Evolutionary conservation across 805 yeast species (phyloP).

Genomic region (Kluyveromyces aestuarii): DNA sequence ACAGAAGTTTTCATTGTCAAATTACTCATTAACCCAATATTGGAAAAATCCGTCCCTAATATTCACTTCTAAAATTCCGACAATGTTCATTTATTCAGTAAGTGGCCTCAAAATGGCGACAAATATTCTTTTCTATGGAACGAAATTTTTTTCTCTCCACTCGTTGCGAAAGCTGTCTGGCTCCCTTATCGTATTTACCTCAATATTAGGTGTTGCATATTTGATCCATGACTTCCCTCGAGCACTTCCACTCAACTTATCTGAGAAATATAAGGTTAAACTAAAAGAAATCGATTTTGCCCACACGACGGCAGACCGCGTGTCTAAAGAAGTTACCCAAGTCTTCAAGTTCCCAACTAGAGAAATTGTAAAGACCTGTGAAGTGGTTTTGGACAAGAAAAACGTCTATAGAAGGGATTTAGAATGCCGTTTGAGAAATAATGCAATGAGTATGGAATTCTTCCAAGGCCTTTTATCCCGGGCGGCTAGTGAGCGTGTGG

Average conservation of each 20-base stretch:
- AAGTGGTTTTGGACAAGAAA: constrained; percentile 20
- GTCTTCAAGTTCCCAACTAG: constrained; percentile 76
- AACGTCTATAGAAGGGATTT: constrained; percentile 17
- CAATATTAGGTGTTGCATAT: constrained; percentile 50
- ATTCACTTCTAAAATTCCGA: constrained; percentile 28
- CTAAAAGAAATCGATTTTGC: constrained; percentile 66
- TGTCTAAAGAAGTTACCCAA: constrained; percentile 72
- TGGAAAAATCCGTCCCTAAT: constrained; percentile 26
- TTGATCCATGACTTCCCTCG: constrained; percentile 75
- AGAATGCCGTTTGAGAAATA: constrained; percentile 17
- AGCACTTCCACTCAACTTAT: constrained; percentile 79
- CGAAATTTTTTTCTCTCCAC: constrained; percentile 29
- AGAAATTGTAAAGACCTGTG: constrained; percentile 44
- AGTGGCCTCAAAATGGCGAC: constrained; percentile 35
- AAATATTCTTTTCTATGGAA: constrained; percentile 29
- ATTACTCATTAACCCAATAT: constrained; percentile 19
- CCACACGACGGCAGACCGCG: constrained; percentile 65
- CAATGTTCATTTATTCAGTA: constrained; percentile 26
- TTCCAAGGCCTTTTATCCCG: constrained; percentile 18
- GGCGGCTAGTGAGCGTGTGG: constrained; percentile 13
- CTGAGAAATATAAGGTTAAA: constrained; percentile 56
- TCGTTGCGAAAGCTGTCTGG: constrained; percentile 39
- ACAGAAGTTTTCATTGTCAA: constrained; percentile 13
- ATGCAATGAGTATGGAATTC: constrained; percentile 19
- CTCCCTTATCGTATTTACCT: constrained; percentile 44